Conservation (phyloP, 139 green algal genomes). For the Chlorella sp. region DNA sequence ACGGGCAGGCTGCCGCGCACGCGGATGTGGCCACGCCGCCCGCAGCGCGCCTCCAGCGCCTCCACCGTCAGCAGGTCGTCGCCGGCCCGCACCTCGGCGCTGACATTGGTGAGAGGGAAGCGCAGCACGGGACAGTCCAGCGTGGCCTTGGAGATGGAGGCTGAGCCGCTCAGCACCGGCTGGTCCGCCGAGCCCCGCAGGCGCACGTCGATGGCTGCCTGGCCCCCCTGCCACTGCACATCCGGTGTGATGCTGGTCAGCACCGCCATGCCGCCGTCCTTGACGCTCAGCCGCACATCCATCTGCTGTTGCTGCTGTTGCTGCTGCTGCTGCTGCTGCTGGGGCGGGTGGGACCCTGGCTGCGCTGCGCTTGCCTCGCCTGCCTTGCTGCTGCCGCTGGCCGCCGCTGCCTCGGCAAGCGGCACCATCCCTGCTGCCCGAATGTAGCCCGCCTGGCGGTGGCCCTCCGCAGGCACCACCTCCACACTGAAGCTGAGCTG, state of each 20-base stretch:
- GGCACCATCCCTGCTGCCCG: slow-evolving; percentile 56
- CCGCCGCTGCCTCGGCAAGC: slow-evolving; percentile 14
- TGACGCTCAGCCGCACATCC: slow-evolving; percentile 67
- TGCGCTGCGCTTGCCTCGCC: not conserved
- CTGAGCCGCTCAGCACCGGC: slow-evolving; percentile 52
- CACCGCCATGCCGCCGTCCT: slow-evolving; percentile 86
- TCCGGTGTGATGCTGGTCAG: slow-evolving; percentile 73
- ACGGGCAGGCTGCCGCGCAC: slow-evolving; percentile 55
- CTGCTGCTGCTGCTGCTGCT: slow-evolving; percentile 3
- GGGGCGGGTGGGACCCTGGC: not conserved
- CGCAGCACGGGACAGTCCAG: slow-evolving; percentile 59
- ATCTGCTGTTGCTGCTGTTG: slow-evolving; percentile 25
- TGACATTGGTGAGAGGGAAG: slow-evolving; percentile 61
- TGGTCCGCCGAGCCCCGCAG: slow-evolving; percentile 42
- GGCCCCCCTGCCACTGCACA: slow-evolving; percentile 75
- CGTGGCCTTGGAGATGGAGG: slow-evolving; percentile 50
- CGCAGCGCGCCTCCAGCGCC: slow-evolving; percentile 73
- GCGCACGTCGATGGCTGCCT: slow-evolving; percentile 69
- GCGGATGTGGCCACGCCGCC: slow-evolving; percentile 66
- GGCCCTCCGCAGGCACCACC: slow-evolving; percentile 62
- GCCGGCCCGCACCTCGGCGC: slow-evolving; percentile 55
- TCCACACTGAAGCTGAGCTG: slow-evolving; percentile 62
- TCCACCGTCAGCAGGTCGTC: slow-evolving; percentile 61
- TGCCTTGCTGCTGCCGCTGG: not conserved
- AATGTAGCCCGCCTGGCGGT: slow-evolving; percentile 58